A percentile compares a stretch with the other conserved stretches of the same genome.
phyloP scores from a whole-genome alignment of 2,329 filamentous ascomycete genomes.

The Fusarium napiforme region DNA sequence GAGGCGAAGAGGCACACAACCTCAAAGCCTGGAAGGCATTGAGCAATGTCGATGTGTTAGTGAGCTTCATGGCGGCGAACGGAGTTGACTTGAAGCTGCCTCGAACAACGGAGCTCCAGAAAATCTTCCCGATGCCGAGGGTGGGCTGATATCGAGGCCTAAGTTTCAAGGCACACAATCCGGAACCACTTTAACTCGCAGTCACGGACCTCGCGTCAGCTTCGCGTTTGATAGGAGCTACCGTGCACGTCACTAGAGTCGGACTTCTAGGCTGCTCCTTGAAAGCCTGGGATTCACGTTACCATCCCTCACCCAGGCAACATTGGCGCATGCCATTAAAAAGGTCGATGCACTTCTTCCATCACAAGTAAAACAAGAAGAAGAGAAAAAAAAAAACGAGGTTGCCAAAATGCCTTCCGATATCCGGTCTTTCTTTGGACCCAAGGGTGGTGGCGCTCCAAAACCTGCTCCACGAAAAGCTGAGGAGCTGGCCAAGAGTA shows the following conservation, averaged over 20 bases:
- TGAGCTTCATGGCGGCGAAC: conserved; percentile 58
- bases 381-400: neutral
- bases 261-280: conserved; percentile 45
- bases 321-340: conserved; percentile 41
- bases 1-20: conserved; percentile 54
- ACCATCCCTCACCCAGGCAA: conserved; percentile 36
- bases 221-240: conserved; percentile 53
- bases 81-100: conserved; percentile 40
- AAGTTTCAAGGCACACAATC: conserved; percentile 19
- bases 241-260: conserved; percentile 49
- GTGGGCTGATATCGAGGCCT: conserved; percentile 1
- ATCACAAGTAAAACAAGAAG: conserved; percentile 3
- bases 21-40: conserved; percentile 63
- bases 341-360: conserved; percentile 3
- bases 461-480: conserved; percentile 60
- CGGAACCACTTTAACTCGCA: conserved; percentile 47
- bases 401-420: conserved; percentile 74
- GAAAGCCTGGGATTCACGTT: conserved; percentile 36
- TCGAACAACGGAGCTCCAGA: conserved; percentile 46
- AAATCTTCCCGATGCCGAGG: conserved; percentile 46
- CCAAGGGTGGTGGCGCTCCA: conserved; percentile 71
- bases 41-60: conserved; percentile 57
- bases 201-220: conserved; percentile 58
- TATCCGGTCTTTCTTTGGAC: conserved; percentile 90
- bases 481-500: conserved; percentile 57